phyloP scores from a whole-genome alignment of 148 eudicot species.

The Diospyros lotus region DNA sequence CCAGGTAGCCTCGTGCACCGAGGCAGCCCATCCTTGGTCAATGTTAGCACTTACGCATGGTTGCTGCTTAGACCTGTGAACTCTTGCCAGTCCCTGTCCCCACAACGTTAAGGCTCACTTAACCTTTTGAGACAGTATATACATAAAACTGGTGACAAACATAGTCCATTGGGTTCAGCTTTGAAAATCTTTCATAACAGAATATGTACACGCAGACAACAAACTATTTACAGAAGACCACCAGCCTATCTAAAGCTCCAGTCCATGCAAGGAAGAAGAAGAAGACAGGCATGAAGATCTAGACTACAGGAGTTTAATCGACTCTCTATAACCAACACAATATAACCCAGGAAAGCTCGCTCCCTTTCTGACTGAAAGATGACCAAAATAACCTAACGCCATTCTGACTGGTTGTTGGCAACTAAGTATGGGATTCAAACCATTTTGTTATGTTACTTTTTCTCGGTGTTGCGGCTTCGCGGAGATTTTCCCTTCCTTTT shows the following conservation, averaged over 20 bases:
- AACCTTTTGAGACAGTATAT: too few relatives aligned
- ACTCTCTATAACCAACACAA: not conserved
- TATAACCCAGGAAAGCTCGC: not conserved
- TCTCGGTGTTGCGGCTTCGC: constrained; percentile 3
- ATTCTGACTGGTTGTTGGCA: not conserved
- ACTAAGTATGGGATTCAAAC: not conserved
- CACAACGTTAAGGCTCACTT: too few relatives aligned
- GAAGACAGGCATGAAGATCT: not conserved
- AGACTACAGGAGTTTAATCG: too few relatives aligned
- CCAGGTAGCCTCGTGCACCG: too few relatives aligned
- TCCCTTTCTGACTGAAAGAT: not conserved
- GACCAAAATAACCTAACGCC: not conserved
- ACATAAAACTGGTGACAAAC: too few relatives aligned
- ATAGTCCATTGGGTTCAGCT: too few relatives aligned
- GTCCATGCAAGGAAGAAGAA: not conserved
- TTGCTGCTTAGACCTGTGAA: too few relatives aligned
- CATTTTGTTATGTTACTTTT: constrained; percentile 7
- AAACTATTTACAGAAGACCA: not conserved
- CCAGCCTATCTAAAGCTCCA: not conserved
- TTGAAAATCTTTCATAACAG: not conserved
- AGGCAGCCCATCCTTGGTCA: too few relatives aligned
- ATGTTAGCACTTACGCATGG: too few relatives aligned
- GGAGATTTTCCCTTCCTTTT: constrained; percentile 17
- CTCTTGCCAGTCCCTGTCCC: too few relatives aligned
- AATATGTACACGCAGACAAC: not conserved